Evolutionary conservation across 2,329 filamentous ascomycete genomes (phyloP), one percentile per base, ranked within the genome.

Genomic region (Colletotrichum tabaci): DNA sequence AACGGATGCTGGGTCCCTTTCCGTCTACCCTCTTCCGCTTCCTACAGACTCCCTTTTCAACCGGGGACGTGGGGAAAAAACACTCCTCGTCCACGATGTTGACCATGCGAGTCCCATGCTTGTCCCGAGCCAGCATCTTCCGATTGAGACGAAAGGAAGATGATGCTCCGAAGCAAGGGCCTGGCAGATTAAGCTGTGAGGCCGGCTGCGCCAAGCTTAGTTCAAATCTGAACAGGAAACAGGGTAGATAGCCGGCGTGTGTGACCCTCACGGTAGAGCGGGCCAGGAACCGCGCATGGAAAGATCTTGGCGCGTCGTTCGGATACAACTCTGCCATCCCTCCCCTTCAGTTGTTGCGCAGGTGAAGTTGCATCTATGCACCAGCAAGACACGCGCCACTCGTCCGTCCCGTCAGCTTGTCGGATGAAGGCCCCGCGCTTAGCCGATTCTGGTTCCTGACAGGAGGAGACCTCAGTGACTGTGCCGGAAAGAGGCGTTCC

Each of bases 241-340:
- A 30, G 67, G 0, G n/a, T 44, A 53, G 38, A 23, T 44, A 53
- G 46, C 1, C 1, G 18, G 1, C 52, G 49, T 9, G 18, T 0
- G 10, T 68, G 50, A 40, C 26, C 8, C 23, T 57, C 40, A 61
- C 70, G 70, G 70, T 57, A 56, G 38, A 50, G 40, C 70, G 70
- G 70, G 70, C 70, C 66, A 72, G 70, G 57, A 72, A 72, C 66
- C 66, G 70, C 44, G 56, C 58, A 46, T 50, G 40, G 44, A 47
- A 12, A 40, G 47, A 49, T 50, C 70, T 72, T 70, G 57, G 61
- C 66, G 46, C 46, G 3, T 4, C 40, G 55, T 10, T 47, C 26
- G 60, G n/a, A 61, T 71, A n/a, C 47, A 44, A 66, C 49, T 44
- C 49, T 61, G 53, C 58, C 30, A 44, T 46, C n/a, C 58, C 30